Base-by-base conservation (phyloP, 495 filamentous ascomycete species). In the Terfezia claveryi region DNA sequence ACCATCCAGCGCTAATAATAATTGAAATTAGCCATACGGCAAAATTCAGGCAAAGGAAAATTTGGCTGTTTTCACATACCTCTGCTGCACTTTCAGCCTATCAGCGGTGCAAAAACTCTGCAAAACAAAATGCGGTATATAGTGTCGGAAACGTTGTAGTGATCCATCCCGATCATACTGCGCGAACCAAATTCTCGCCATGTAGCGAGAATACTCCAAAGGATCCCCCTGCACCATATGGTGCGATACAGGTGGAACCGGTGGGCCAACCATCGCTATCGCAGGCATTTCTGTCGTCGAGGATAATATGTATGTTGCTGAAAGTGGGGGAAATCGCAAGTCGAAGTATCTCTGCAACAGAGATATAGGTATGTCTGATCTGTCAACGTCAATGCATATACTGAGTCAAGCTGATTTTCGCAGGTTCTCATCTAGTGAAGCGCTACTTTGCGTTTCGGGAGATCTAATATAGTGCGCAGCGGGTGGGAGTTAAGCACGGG, bases 121-220 rank as follows among this genome's bases (percentile, higher is more conserved):
- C 12, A 65, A 57, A 23, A 65, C 60, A 58, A 63, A 57, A 37
- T 56, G 53, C 11, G 63, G 63, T 16, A 65, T 41, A 44, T 62
- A 65, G 41, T 62, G 64, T 51, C 63, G 55, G 50, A 58, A 65
- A 12, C 60, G 59, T 49, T 64, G 62, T 16, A 65, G 55, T 20
- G 61, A 57, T n/a, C 56, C 54, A n/a, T 59, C 55, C 36, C 59
- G 62, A 53, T 65, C 62, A n/a, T 60, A 51, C 46, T 65, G 60
- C 10, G 58, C 56, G 32, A 65, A 62, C 20, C 64, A 65, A 53
- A 65, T 56, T 38, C 59, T 55, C 51, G 62, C 62, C 58, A 64
- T 64, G 38, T 49, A 57, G 38, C 62, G 62, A 49, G 62, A 62
- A 54, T 54, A 65, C 20, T 64, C 62, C 53, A 64, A 52, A 16